These are phyloP conservation scores for Cyphellophora attinorum DNA, from an alignment of 2,329 filamentous ascomycete genomes.

Conservation along the genomic window DNA sequence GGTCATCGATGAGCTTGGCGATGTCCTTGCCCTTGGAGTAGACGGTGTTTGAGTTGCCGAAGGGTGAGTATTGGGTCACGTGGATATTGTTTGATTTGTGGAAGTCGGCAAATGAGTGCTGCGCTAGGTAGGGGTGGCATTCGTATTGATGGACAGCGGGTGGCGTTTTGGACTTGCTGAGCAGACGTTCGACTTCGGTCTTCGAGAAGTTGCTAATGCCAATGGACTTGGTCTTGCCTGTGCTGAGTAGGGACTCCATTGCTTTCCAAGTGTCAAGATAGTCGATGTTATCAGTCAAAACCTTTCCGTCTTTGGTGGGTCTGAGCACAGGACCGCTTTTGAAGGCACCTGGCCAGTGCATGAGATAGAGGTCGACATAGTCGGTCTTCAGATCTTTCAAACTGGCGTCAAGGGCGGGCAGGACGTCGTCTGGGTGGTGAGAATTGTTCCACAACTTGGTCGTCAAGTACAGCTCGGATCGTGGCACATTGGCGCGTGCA, in stretches of 20 bases:
- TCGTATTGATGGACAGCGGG: constrained; percentile 44
- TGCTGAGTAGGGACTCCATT: constrained; percentile 33
- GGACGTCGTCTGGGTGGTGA: constrained; percentile 53
- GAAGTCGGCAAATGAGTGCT: constrained; percentile 38
- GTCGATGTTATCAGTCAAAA: constrained; percentile 34
- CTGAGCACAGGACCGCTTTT: constrained; percentile 37
- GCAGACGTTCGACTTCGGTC: constrained; percentile 37
- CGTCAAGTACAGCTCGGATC: constrained; percentile 56
- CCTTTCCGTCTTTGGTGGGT: constrained; percentile 36
- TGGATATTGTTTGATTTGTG: constrained; percentile 42
- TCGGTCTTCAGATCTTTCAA: constrained; percentile 54
- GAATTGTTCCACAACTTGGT: constrained; percentile 60
- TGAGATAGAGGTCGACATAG: constrained; percentile 61
- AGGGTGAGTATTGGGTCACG: constrained; percentile 45
- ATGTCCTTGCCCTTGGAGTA: constrained; percentile 35
- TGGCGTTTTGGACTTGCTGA: constrained; percentile 34
- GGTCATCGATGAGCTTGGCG: constrained; percentile 43
- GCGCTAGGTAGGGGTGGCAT: constrained; percentile 44
- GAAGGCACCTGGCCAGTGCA: constrained; percentile 56
- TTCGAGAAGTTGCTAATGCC: constrained; percentile 45
- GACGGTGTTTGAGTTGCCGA: constrained; percentile 44
- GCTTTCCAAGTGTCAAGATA: constrained; percentile 44
- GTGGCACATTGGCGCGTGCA: constrained; percentile 53
- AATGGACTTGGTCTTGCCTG: constrained; percentile 39
- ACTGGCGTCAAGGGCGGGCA: constrained; percentile 50